Base-by-base conservation (phyloP, 306 rosid genomes). In the Quercus aquifolioides region DNA sequence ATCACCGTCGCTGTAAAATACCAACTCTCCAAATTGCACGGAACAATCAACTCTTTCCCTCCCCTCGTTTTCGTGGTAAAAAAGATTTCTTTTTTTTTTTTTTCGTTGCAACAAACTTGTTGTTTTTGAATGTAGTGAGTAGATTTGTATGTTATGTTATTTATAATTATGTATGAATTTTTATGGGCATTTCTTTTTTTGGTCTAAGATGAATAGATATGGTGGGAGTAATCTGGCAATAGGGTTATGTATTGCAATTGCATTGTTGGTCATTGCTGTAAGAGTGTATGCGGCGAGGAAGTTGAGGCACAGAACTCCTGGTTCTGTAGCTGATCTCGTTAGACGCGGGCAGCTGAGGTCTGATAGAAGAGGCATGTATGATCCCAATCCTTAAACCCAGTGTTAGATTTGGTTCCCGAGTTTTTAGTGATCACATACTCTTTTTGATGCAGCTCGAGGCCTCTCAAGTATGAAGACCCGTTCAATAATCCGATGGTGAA, bases 311-410 rank as follows among this genome's bases (percentile, higher is more conserved):
- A 79, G 74, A 18, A 91, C 82, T 30, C 90, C 95, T 73, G 99
- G 99, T 76, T 92, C 98, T 21, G 96, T 95, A 0, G 98, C 97
- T 71, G 98, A 95, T 90, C 90, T 95, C 2, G 95, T 95, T 33
- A 83, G 99, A 65, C 98, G 99, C 13, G 99, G 99, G 30, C 99
- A 95, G 81, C 91, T 92, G n/a, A 87, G 92, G 84, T 95, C 97
- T 2, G 98, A 95, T 86, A 91, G 94, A 89, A 91, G 98, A 91
- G 99, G 99, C 99, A 95, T 95, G 99, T 95, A 95, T 84, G 99
- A 79, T 79, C 84, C 84, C 57, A 84, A 76, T 86, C 88, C 86
- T 28, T 49, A 20, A 79, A 54, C 0, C 59, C 54, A 18, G 4
- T 33, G 12, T 31, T 33, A 18, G 23, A 33, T 67, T n/a, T 14